A percentile compares a stretch with the other conserved stretches of the same genome.
Conservation (phyloP, 805 yeast species). For the Schwanniomyces occidentalis region DNA sequence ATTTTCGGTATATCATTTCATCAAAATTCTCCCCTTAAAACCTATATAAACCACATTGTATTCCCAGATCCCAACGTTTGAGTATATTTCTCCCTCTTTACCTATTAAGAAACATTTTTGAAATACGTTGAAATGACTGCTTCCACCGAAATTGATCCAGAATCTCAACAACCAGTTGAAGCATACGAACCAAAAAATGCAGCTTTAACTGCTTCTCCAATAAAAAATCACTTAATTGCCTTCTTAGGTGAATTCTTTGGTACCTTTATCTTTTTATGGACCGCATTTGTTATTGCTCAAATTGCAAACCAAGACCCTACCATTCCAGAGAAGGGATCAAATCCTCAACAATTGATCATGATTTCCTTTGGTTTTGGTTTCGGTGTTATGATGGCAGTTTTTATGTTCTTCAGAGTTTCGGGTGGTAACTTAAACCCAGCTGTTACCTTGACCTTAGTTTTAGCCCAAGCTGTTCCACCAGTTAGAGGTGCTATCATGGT, state of each 20-base stretch:
- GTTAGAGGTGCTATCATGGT: constrained; percentile 66
- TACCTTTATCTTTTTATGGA: constrained; percentile 80
- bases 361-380: constrained; percentile 86
- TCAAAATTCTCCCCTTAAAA: no score
- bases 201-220: constrained; percentile 21
- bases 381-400: constrained; percentile 74
- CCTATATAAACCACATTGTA: no score
- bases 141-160: constrained; percentile 21
- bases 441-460: constrained; percentile 71
- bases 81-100: no score
- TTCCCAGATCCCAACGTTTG: no score
- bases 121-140: constrained; percentile 26
- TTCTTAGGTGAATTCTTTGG: constrained; percentile 80
- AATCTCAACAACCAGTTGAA: constrained; percentile 27
- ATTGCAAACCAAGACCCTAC: constrained; percentile 65
- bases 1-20: no score
- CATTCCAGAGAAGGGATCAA: constrained; percentile 42
- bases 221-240: constrained; percentile 63
- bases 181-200: constrained; percentile 26
- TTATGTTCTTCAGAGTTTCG: constrained; percentile 69
- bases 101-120: no score
- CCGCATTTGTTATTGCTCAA: constrained; percentile 81
- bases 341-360: constrained; percentile 72
- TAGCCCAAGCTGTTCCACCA: constrained; percentile 73
- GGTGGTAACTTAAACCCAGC: constrained; percentile 94